phyloP scores from a whole-genome alignment of 2,329 filamentous ascomycete species.

The Acephala macrosclerotiorum region DNA sequence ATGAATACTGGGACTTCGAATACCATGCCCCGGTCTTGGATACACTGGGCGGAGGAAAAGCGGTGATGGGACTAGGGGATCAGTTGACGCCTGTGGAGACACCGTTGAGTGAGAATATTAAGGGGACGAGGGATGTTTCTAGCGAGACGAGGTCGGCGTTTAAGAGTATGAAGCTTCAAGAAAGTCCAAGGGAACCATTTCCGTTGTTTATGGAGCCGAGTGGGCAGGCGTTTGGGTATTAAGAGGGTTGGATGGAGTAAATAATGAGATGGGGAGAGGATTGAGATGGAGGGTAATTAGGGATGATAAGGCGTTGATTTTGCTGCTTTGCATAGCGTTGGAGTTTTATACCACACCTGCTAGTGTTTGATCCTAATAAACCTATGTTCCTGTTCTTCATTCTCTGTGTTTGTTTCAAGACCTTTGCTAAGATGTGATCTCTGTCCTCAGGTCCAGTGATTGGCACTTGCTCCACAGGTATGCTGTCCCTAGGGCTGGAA shows the following conservation, averaged over 20 bases:
- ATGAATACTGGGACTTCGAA: conserved; percentile 32
- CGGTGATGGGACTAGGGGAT: conserved; percentile 21
- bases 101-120: conserved; percentile 28
- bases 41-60: conserved; percentile 23
- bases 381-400: not conserved
- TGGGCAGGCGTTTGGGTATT: conserved; percentile 17
- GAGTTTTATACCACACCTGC: conserved; percentile 24
- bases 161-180: conserved; percentile 16
- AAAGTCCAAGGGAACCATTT: conserved; percentile 20
- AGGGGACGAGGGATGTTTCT: conserved; percentile 22
- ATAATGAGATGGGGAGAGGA: not conserved
- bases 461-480: too few species aligned
- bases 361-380: conserved; percentile 8
- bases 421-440: too few species aligned
- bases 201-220: conserved; percentile 25
- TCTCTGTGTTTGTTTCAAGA: not conserved
- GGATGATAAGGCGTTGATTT: not conserved
- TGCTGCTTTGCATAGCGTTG: conserved; percentile 21
- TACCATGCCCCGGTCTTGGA: conserved; percentile 7
- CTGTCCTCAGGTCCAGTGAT: too few species aligned
- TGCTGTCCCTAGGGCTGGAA: too few species aligned
- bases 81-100: conserved; percentile 35
- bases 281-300: too few species aligned
- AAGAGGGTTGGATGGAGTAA: not conserved
- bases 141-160: conserved; percentile 30